Evolutionary conservation across 2,329 filamentous ascomycete genomes (phyloP).

Genomic region (Mycosphaerella sp.): DNA sequence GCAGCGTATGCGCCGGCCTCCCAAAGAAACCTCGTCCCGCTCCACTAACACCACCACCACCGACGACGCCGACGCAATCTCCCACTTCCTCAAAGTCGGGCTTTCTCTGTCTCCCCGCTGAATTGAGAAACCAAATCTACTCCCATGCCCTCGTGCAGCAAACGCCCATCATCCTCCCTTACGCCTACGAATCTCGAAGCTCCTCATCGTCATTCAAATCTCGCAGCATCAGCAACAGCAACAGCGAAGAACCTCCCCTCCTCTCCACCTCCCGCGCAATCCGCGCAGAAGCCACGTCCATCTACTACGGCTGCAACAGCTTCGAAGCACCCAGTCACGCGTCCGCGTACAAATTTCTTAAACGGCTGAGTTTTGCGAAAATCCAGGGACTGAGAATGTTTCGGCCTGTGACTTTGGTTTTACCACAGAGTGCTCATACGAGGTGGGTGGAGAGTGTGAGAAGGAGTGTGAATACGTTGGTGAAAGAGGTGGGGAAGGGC

Average conservation of each 20-base stretch:
- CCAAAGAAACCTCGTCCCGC: constrained; percentile 7
- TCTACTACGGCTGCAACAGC: constrained; percentile 22
- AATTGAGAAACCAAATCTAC: constrained; percentile 17
- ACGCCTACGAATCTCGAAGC: constrained; percentile 17
- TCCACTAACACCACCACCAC: neutral
- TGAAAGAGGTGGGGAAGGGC: constrained; percentile 13
- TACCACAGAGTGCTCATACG: constrained; percentile 8
- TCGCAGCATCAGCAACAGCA: neutral
- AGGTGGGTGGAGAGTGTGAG: constrained; percentile 14
- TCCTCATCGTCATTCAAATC: neutral
- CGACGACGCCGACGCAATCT: neutral
- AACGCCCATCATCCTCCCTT: constrained; percentile 15
- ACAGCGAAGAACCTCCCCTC: constrained; percentile 12
- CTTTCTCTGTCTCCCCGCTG: constrained; percentile 11
- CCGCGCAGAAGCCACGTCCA: constrained; percentile 18
- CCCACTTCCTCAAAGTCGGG: neutral
- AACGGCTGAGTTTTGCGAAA: constrained; percentile 8
- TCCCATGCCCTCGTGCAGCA: constrained; percentile 7
- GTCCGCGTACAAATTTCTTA: constrained; percentile 15
- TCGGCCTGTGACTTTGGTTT: constrained; percentile 13
- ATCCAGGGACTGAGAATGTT: constrained; percentile 13
- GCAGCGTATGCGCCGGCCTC: constrained; percentile 9
- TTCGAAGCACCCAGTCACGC: constrained; percentile 18
- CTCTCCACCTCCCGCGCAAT: constrained; percentile 12
- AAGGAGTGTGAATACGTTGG: constrained; percentile 13